These are phyloP conservation scores for Peltaster fructicola DNA, from an alignment of 2,329 filamentous ascomycete genomes.

Conservation along the genomic window DNA sequence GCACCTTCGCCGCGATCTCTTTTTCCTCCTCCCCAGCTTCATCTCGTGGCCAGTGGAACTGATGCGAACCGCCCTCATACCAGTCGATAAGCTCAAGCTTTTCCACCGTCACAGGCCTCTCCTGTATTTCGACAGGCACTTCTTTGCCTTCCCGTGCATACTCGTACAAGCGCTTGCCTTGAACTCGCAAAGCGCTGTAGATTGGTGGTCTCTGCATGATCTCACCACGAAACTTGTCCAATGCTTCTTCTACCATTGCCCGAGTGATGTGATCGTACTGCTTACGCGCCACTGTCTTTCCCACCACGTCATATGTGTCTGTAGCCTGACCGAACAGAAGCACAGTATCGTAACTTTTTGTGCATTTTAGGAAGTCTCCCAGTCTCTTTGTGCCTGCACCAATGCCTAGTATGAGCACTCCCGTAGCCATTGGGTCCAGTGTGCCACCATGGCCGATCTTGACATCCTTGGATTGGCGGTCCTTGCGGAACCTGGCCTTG, in stretches of 20 bases:
- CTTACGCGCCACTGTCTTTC: constrained; percentile 61
- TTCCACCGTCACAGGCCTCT: constrained; percentile 58
- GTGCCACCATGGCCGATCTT: constrained; percentile 97
- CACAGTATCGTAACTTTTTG: constrained; percentile 80
- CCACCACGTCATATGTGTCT: constrained; percentile 77
- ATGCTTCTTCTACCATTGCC: constrained; percentile 57
- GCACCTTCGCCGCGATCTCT: constrained; percentile 52
- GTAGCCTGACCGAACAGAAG: constrained; percentile 84
- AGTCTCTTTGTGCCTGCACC: constrained; percentile 77
- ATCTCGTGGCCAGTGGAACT: constrained; percentile 59
- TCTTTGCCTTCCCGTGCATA: constrained; percentile 82
- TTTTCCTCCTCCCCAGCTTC: constrained; percentile 63
- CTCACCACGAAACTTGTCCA: constrained; percentile 60
- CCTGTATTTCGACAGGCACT: constrained; percentile 69
- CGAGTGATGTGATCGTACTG: constrained; percentile 67
- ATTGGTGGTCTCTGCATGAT: constrained; percentile 83
- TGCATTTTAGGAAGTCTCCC: constrained; percentile 63
- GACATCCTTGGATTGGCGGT: constrained; percentile 47
- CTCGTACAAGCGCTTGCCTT: constrained; percentile 89
- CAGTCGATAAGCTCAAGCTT: constrained; percentile 73
- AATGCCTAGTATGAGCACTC: constrained; percentile 75
- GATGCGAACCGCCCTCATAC: constrained; percentile 62
- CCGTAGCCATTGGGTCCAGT: constrained; percentile 82
- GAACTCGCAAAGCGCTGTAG: constrained; percentile 81
- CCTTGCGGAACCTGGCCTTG: constrained; percentile 31